Evolutionary conservation across 75 land plant genomes (phyloP).

Genomic region (Ceratopteris richardii): DNA sequence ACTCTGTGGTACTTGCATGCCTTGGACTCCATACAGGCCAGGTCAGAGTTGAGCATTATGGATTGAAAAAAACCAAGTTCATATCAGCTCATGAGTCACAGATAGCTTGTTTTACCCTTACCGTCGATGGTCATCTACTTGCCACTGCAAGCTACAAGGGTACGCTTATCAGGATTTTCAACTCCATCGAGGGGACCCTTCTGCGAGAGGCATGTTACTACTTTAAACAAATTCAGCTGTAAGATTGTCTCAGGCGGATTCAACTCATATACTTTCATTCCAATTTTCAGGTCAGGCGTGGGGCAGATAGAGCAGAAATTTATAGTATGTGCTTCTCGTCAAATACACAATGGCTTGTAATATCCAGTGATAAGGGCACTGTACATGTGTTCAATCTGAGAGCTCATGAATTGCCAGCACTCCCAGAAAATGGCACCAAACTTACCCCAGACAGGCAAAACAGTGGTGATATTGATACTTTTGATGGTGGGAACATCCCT

Average conservation of each 20-base stretch:
- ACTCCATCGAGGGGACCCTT: slow-evolving; percentile 80
- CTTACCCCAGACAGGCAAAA: too few relatives aligned
- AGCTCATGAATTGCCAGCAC: neutral
- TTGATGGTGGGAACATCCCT: neutral
- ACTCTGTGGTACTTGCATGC: slow-evolving; percentile 72
- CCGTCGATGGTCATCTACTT: slow-evolving; percentile 70
- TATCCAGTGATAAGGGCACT: slow-evolving; percentile 92
- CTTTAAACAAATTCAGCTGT: too few relatives aligned
- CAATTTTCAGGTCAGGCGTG: slow-evolving; percentile 54
- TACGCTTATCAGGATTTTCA: slow-evolving; percentile 77
- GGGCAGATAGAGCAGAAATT: slow-evolving; percentile 77
- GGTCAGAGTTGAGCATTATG: slow-evolving; percentile 72
- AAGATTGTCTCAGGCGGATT: too few relatives aligned
- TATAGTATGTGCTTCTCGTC: slow-evolving; percentile 79
- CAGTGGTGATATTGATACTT: slow-evolving; percentile 8
- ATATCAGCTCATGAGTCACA: slow-evolving; percentile 70
- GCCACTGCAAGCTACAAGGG: slow-evolving; percentile 90
- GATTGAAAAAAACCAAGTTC: slow-evolving; percentile 61
- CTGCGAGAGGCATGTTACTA: slow-evolving; percentile 80
- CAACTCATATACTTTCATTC: too few relatives aligned
- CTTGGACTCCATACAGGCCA: slow-evolving; percentile 73
- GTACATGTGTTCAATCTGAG: slow-evolving; percentile 75
- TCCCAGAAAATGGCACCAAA: neutral
- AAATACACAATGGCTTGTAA: slow-evolving; percentile 64
- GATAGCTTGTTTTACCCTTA: slow-evolving; percentile 59